Evolutionary conservation across 768 basidiomycete species (phyloP).

Genomic region (Boletus insuetus): DNA sequence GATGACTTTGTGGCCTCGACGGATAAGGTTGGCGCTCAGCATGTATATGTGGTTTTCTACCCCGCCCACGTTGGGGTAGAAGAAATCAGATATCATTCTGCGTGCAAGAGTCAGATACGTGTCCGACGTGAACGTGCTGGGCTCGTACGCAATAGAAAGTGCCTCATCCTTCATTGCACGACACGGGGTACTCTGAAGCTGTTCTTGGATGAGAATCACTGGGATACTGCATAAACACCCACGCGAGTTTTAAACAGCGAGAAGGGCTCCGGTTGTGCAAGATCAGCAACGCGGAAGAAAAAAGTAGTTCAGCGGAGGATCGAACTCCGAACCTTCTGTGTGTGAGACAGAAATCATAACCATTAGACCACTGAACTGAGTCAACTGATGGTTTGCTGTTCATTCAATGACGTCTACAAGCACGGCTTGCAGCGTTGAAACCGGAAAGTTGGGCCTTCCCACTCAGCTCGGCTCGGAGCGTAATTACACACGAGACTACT

Average conservation of each 20-base stretch:
- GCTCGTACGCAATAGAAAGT: constrained; percentile 31
- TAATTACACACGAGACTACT: too few relatives aligned
- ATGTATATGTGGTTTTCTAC: constrained; percentile 97
- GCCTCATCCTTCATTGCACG: constrained; percentile 25
- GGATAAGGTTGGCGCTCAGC: constrained; percentile 79
- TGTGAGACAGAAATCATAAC: constrained; percentile 39
- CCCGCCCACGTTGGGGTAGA: constrained; percentile 90
- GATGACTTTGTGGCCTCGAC: constrained; percentile 88
- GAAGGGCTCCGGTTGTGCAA: neutral
- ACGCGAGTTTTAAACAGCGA: neutral
- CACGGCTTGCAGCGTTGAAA: too few relatives aligned
- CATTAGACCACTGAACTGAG: constrained; percentile 39
- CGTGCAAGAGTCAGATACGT: neutral
- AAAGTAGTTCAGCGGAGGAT: constrained; percentile 35
- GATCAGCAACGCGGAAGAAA: neutral
- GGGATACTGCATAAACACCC: neutral
- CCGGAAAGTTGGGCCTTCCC: too few relatives aligned
- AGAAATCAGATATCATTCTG: constrained; percentile 97
- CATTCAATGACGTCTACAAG: neutral
- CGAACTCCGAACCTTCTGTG: constrained; percentile 38
- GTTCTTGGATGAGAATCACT: neutral
- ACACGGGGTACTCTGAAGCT: neutral
- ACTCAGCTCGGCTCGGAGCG: too few relatives aligned
- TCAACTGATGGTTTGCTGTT: neutral
- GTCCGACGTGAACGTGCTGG: neutral